phyloP scores from a whole-genome alignment of 805 yeast species.

The Saccharomycopsis vini region DNA sequence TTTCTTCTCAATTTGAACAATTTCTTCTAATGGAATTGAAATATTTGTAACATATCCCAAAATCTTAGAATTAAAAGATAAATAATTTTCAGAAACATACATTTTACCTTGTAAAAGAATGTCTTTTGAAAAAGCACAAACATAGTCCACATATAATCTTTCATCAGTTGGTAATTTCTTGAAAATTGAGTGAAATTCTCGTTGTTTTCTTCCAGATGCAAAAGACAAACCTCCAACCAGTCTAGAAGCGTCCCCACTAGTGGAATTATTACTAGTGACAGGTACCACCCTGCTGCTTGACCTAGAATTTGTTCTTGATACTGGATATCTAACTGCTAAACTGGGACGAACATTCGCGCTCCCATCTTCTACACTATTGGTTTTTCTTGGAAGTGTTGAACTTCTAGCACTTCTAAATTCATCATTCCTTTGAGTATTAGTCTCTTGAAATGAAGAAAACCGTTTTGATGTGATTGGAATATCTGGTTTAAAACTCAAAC shows the following conservation, averaged over 20 bases:
- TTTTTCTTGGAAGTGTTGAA: background rate
- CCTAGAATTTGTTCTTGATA: background rate
- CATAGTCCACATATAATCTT: constrained; percentile 47
- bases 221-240: no score
- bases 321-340: no score
- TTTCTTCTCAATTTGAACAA: constrained; percentile 54
- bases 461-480: background rate
- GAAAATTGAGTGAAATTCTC: constrained; percentile 52
- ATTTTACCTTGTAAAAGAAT: constrained; percentile 60
- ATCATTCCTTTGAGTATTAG: background rate
- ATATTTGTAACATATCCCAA: constrained; percentile 59
- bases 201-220: constrained; percentile 44
- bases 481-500: no score
- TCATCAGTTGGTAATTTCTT: constrained; percentile 43
- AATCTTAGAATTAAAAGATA: constrained; percentile 59
- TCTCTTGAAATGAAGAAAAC: background rate
- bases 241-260: no score
- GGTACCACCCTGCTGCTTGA: background rate
- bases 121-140: constrained; percentile 60
- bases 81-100: constrained; percentile 44
- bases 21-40: constrained; percentile 49
- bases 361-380: background rate
- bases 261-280: background rate
- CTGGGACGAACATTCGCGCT: background rate
- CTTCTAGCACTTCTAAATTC: constrained; percentile 6